These are phyloP conservation scores for Angomonas deanei DNA, from an alignment of 208 protist species.

Conservation along the genomic window DNA sequence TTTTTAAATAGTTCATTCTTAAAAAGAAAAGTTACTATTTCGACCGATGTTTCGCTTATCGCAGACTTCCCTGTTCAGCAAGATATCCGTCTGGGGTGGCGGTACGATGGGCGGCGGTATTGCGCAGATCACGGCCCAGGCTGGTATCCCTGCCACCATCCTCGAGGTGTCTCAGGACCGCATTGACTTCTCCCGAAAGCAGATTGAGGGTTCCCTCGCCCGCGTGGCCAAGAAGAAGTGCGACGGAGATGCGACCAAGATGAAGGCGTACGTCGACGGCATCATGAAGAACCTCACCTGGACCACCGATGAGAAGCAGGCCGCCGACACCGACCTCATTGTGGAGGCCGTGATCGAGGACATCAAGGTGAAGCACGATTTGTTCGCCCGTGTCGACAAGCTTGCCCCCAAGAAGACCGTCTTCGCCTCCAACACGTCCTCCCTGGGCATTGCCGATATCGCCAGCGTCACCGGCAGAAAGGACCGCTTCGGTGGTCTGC, in stretches of 20 bases:
- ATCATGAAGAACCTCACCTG: conserved; percentile 46
- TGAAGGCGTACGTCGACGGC: conserved; percentile 34
- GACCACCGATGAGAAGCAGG: conserved; percentile 41
- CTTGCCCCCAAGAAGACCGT: conserved; percentile 49
- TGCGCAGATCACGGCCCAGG: conserved; percentile 47
- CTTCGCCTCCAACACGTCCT: conserved; percentile 87
- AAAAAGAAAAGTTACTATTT: background rate
- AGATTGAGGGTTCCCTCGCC: conserved; percentile 40
- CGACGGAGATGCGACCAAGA: conserved; percentile 31
- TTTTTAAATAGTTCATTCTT: background rate
- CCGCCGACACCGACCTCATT: conserved; percentile 43
- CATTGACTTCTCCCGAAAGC: conserved; percentile 35
- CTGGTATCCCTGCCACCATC: conserved; percentile 43
- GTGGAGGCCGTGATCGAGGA: conserved; percentile 68
- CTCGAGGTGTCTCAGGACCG: conserved; percentile 56
- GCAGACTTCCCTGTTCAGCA: background rate
- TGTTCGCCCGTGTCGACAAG: conserved; percentile 46
- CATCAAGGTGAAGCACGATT: conserved; percentile 53
- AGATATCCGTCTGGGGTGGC: conserved; percentile 47
- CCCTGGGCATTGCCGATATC: conserved; percentile 63
- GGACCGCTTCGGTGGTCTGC: conserved; percentile 74
- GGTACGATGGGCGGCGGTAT: conserved; percentile 77
- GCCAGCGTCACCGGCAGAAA: conserved; percentile 37
- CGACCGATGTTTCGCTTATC: conserved; percentile 23
- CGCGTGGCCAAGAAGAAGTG: conserved; percentile 62